Base-by-base conservation (phyloP, 331 rosid species). In the Pyrus hybrid region DNA sequence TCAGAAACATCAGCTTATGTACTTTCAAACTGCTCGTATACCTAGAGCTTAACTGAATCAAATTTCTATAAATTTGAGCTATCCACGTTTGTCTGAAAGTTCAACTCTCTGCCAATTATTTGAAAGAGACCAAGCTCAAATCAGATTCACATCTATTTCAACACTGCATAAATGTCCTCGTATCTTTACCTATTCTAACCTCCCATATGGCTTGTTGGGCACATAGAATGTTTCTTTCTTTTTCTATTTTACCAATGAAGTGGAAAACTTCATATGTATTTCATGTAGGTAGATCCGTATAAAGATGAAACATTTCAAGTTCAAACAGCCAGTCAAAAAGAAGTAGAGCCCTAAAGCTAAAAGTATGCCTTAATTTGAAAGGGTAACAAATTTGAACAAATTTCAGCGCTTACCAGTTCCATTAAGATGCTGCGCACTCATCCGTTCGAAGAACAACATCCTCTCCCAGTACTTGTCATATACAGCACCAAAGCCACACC, bases 401-500 rank as follows among this genome's bases (percentile, higher is more conserved):
- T 33, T 28, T 25, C 16, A 17, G 45, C 3, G 3, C 73, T 85
- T 91, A 71, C 95, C 85, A 14, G 83, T 30, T 85, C 86, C 87
- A 54, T 70, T 75, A 45, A 88, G 89, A 72, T 88, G 91, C 62
- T 79, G 89, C 3, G 79, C 60, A 80, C 90, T 87, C 91, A 89
- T 85, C 73, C 91, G 87, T 78, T 94, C 95, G 75, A 92, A 92
- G 81, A 90, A 90, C 41, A 90, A 58, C 99, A 94, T 94, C 73
- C 91, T 79, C 82, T 94, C 95, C 23, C 95, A 87, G 82, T 94
- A 94, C 72, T 86, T 85, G 71, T 94, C 97, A 78, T 82, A 92
- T 43, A 94, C 79, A 75, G 96, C 96, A 79, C 89, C 99, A 70
- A 92, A 86, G 32, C 97, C 99, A 18, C 93, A 92, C 99, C 97